Evolutionary conservation across 805 yeast species (phyloP), one percentile per base, ranked within the genome.

Genomic region (Yarrowia sp.): DNA sequence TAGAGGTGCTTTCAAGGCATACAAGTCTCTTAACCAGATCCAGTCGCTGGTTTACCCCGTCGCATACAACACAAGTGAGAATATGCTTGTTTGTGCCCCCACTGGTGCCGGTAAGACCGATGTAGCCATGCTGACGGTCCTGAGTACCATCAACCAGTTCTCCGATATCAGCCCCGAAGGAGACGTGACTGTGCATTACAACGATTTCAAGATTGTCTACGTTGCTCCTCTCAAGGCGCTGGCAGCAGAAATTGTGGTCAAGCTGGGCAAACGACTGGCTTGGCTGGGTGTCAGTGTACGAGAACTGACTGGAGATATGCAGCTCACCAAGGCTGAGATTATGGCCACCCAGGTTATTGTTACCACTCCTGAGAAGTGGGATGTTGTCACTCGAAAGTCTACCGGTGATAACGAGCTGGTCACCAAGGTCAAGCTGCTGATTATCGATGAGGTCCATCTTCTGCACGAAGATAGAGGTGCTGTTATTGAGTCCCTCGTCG

Each of bases 71-170:
- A 89, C 98, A 6, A 92, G 91, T 76, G 98, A 94, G 73, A 94
- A 94, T 74, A 91, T 95, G 97, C 80, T 93, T 63, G 92, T 93
- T 5, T 93, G 98, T 85, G 97, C 98, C 0, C 98, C 98, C 1
- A 93, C 98, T 0, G 98, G 98, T 83, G 97, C 98, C 7, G 98
- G 98, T 84, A 93, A 93, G 75, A 93, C 98, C 0, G 97, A 93
- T 77, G 94, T 93, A 34, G 98, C 98, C 0, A 78, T 93, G 69
- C 79, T 93, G 44, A 82, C 97, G 0, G 87, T 93, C 70, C 79
- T 93, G 65, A 94, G 90, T 73, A 85, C 95, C 0, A 87, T 94
- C 14, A 85, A 87, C 42, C 96, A 91, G 74, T 88, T 84, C 75
- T 70, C 75, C 55, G 69, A 67, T 14, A 64, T 72, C 33, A 78